Conservation (phyloP, 768 basidiomycete species). For the Suillus hirtellus region DNA sequence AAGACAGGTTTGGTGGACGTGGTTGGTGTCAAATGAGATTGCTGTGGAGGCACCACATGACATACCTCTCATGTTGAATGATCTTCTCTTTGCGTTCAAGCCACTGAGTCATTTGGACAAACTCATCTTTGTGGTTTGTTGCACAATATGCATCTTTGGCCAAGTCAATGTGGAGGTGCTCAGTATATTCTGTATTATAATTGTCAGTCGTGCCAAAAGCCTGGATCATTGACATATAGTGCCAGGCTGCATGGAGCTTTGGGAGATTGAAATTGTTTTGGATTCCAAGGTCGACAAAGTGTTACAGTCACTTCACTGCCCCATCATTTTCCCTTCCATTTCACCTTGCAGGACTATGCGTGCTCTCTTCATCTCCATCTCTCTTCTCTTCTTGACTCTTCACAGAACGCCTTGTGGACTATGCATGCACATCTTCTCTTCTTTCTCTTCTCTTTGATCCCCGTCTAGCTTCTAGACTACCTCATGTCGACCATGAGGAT, state of each 20-base stretch:
- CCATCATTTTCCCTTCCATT: too few relatives aligned
- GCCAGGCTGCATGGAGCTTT: not conserved
- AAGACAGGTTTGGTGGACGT: not conserved
- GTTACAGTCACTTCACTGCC: too few relatives aligned
- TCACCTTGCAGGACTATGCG: too few relatives aligned
- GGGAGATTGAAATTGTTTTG: not conserved
- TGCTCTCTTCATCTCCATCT: too few relatives aligned
- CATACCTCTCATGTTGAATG: not conserved
- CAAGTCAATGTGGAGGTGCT: not conserved
- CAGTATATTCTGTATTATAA: not conserved
- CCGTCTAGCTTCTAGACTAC: too few relatives aligned
- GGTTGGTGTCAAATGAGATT: not conserved
- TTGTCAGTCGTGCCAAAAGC: not conserved
- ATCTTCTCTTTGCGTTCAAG: not conserved
- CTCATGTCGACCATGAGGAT: too few relatives aligned
- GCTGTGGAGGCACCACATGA: not conserved
- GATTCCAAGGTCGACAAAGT: not conserved
- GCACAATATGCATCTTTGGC: not conserved
- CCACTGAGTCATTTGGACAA: constrained; percentile 1
- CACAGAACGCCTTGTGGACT: too few relatives aligned
- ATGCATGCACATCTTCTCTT: too few relatives aligned
- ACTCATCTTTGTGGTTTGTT: not conserved
- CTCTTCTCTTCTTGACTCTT: too few relatives aligned
- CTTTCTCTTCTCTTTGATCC: too few relatives aligned
- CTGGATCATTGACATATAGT: not conserved